Evolutionary conservation across 768 basidiomycete species (phyloP), one percentile per base, ranked within the genome.

Genomic region (Agaricus subrufescens): DNA sequence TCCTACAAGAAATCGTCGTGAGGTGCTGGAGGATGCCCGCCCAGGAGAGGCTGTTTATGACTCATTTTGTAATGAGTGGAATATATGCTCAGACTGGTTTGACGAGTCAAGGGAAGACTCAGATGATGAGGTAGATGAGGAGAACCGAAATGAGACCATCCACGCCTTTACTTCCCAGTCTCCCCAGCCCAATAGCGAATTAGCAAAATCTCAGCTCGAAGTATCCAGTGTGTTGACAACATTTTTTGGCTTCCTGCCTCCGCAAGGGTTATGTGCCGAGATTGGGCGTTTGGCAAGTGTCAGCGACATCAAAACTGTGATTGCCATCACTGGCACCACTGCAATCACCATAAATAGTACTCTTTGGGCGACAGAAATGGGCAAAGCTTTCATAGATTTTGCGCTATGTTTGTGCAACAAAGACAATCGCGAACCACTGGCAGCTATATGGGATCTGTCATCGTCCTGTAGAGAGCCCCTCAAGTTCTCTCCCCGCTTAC

Each of bases 1-100:
- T 3, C 46, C 3, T 11, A 27, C 27, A 29, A 29, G 14, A 26
- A 12, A 47, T 25, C 29, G 31, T 10, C 11, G 31, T 4, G 52
- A 54, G 3, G 46, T 45, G 2, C 30, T 56, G 14, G 38, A 26
- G 25, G 23, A 40, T 9, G 40, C 48, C 19, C 19, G 19, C 19
- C 19, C 19, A 19, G 19, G 19, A 19, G 19, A 19, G 19, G 19
- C 19, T 19, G 15, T 14, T 8, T 57, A 57, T n/a, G 56, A 57
- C 29, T 19, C 56, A 2, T 45, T 38, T 23, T 44, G 27, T 10
- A 57, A 57, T 38, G 56, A 57, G 25, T 57, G 56, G 56, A 27
- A 57, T 19, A 51, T 49, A 25, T 57, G 56, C 27, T 10, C 10
- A 11, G 38, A 50, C 25, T 38, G 30, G 23, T 46, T 19, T 19